Conservation (phyloP, 225 moss, liverwort and hornwort species). For the Pseudoscleropodium purum region DNA sequence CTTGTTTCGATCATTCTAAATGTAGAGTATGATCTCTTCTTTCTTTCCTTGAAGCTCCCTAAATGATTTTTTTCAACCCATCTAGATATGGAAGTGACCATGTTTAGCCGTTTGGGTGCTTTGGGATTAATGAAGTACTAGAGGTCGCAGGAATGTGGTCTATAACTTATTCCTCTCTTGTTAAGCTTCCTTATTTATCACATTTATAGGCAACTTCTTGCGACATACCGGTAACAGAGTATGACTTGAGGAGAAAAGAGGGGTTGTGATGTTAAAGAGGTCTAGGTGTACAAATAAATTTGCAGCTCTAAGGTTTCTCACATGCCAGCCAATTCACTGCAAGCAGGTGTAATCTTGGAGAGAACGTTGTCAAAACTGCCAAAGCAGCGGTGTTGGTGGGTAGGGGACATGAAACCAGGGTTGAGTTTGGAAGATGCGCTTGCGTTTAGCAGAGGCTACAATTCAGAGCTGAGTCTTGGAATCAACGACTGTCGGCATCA, state of each 20-base stretch:
- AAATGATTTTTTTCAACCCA: neutral
- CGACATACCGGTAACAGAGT: neutral
- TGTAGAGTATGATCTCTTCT: neutral
- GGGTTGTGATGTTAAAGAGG: neutral
- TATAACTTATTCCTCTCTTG: neutral
- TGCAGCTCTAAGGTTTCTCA: neutral
- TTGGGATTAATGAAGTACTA: neutral
- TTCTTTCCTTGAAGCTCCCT: neutral
- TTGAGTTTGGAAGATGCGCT: conserved; percentile 33
- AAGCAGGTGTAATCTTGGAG: conserved; percentile 31
- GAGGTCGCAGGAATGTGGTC: neutral
- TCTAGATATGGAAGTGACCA: neutral
- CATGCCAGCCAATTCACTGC: neutral
- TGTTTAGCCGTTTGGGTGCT: neutral
- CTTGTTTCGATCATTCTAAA: neutral
- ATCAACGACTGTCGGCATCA: conserved; percentile 57
- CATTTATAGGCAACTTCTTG: neutral
- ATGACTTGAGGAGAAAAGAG: neutral
- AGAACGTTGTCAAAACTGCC: conserved; percentile 36
- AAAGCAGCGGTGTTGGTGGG: conserved; percentile 38
- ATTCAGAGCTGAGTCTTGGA: conserved; percentile 30
- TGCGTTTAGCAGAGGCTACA: conserved; percentile 18
- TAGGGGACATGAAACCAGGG: conserved; percentile 39
- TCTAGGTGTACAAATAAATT: neutral
- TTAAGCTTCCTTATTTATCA: neutral